Base-by-base conservation (phyloP, 169 alveolate genomes). In the Babesia divergens region DNA sequence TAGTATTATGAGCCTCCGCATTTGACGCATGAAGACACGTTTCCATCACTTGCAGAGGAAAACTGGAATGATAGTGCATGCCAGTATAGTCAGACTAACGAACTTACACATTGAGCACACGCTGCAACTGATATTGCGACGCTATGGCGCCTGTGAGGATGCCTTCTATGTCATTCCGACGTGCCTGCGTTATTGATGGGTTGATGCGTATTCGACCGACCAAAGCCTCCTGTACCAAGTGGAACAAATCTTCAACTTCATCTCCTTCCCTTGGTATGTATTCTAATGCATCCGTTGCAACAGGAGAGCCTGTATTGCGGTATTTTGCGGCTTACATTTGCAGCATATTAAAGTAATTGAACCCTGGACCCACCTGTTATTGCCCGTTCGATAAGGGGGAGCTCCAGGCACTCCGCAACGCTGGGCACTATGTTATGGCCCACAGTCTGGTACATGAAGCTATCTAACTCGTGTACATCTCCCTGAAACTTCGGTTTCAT, bases 81-180 rank as follows among this genome's bases (percentile, higher is more conserved):
- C n/a, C n/a, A n/a, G n/a, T n/a, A n/a, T n/a, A n/a, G n/a, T n/a
- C n/a, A n/a, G n/a, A n/a, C n/a, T n/a, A 60, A 51, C 95, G 46
- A 44, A 71, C 83, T 64, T 96, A 96, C 84, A 97, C 97, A 82
- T 96, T 92, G 81, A 95, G 98, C 20, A 96, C 97, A 81, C 99
- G 92, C 58, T 89, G 88, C 68, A 97, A 94, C 80, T 97, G 98
- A 74, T 96, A 98, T 53, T 94, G 95, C 14, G 99, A 96, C 68
- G 94, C 90, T n/a, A 97, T 95, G 37, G 99, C 99, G 4, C 99
- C 99, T 60, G 97, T 90, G 32, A 95, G 84, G 22, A 97, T 96
- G 16, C 96, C 98, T 37, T 93, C 83, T 24, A 96, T 84, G 28
- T 90, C 93, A 24, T 97, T 97, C 56, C 84, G 89, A 44, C 55